Conservation (phyloP, 495 filamentous ascomycete genomes). For the Penicillium chermesinum region DNA sequence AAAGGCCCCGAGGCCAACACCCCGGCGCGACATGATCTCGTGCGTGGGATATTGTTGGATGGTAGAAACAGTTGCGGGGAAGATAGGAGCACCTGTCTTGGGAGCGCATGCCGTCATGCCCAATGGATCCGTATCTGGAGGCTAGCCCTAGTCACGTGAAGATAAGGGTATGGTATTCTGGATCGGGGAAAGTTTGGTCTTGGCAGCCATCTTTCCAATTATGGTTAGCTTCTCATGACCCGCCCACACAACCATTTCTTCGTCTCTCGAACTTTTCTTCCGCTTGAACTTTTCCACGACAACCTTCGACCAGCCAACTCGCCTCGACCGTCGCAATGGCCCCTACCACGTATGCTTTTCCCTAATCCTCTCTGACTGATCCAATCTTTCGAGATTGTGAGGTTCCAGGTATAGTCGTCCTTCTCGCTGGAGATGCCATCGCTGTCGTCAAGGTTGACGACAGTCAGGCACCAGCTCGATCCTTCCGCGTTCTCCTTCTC, state of each 20-base stretch:
- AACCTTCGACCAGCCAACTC: conserved; percentile 39
- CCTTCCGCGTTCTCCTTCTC: conserved; percentile 52
- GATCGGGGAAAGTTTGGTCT: conserved; percentile 1
- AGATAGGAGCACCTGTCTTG: background rate
- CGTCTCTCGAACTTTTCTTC: conserved; percentile 19
- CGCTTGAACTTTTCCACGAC: conserved; percentile 32
- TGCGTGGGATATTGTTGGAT: no score
- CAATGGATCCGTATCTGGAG: no score
- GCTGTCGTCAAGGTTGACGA: conserved; percentile 15
- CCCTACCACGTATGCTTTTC: conserved; percentile 60
- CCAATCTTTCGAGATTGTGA: conserved; percentile 45
- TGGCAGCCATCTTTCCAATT: background rate
- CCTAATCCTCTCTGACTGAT: conserved; percentile 36
- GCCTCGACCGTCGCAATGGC: conserved; percentile 48
- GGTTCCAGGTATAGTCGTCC: conserved; percentile 63
- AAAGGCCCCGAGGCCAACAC: conserved; percentile 89
- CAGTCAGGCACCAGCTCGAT: conserved; percentile 73
- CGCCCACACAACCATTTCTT: conserved; percentile 37
- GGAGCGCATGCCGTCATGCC: no score
- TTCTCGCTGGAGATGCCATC: conserved; percentile 68
- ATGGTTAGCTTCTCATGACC: conserved; percentile 14
- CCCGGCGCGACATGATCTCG: conserved; percentile 53
- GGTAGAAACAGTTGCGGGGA: no score
- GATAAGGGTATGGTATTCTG: conserved; percentile 24
- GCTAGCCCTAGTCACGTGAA: conserved; percentile 16